phyloP scores from a whole-genome alignment of 2,329 filamentous ascomycete genomes.

The Mariannaea sp. region DNA sequence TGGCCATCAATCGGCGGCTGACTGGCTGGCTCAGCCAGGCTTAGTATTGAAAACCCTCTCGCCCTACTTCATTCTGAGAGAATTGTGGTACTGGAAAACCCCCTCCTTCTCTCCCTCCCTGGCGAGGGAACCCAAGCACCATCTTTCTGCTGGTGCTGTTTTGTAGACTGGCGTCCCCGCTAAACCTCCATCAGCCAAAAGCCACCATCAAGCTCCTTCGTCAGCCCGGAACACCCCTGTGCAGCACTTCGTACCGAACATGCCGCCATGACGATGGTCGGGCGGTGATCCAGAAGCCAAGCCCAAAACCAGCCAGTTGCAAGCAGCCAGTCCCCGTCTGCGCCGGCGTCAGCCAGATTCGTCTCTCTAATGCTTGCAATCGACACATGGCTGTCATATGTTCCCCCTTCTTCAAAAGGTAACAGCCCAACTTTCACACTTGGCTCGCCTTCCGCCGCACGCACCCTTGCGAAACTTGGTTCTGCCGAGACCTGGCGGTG shows the following conservation, averaged over 20 bases:
- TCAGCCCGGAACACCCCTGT: conserved; percentile 36
- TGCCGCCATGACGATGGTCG: conserved; percentile 33
- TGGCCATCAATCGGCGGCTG: neutral
- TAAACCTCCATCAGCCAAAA: conserved; percentile 36
- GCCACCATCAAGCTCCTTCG: conserved; percentile 37
- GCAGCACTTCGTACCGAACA: conserved; percentile 27
- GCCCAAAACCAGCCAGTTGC: conserved; percentile 32
- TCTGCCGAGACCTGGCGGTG: conserved; percentile 26
- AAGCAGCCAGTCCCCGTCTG: conserved; percentile 29
- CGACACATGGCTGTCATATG: conserved; percentile 29
- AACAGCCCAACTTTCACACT: conserved; percentile 7
- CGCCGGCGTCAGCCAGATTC: conserved; percentile 30
- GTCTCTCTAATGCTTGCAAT: conserved; percentile 27
- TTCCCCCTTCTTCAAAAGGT: conserved; percentile 18
- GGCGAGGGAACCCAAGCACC: conserved; percentile 10
- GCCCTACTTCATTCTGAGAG: conserved; percentile 13
- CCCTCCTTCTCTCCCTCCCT: conserved; percentile 15
- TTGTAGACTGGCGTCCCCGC: conserved; percentile 18
- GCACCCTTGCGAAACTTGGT: conserved; percentile 22
- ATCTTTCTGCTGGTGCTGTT: conserved; percentile 17
- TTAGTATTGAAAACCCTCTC: neutral
- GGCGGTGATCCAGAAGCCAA: conserved; percentile 35
- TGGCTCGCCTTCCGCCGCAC: conserved; percentile 18
- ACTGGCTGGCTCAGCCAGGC: conserved; percentile 6
- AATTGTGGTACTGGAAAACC: neutral